Percentiles rank a stretch among this genome's conserved stretches.
These are phyloP conservation scores for Colletotrichum sp. DNA, from an alignment of 2,329 filamentous ascomycete species.

Conservation along the genomic window DNA sequence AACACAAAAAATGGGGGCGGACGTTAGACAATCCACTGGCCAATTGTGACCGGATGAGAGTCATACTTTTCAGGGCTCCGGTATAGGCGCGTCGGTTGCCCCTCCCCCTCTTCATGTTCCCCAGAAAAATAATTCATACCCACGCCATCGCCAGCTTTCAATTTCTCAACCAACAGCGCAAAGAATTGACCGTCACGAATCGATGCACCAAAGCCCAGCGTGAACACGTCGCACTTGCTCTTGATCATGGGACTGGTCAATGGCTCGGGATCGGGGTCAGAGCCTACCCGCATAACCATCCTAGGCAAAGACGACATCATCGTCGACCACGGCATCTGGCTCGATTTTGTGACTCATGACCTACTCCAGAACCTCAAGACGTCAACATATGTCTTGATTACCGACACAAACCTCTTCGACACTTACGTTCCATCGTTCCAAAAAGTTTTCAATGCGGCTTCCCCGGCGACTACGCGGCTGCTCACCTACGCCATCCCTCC, in stretches of 20 bases:
- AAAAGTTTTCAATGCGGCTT: constrained; percentile 35
- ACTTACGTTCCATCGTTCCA: constrained; percentile 83
- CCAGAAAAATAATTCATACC: not conserved
- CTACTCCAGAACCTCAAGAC: constrained; percentile 78
- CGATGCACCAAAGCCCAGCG: not conserved
- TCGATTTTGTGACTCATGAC: constrained; percentile 79
- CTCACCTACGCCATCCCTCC: constrained; percentile 88
- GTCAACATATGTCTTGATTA: constrained; percentile 95
- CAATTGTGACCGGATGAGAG: not conserved
- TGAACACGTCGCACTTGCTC: not conserved
- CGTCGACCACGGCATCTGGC: constrained; percentile 90
- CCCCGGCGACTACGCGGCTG: constrained; percentile 63
- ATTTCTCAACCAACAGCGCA: not conserved
- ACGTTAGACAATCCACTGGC: not conserved
- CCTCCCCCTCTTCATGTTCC: not conserved
- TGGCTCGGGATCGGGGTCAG: constrained; percentile 20
- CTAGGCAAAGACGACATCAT: constrained; percentile 90
- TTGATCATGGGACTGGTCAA: constrained; percentile 19
- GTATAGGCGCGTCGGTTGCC: not conserved
- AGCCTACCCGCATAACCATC: constrained; percentile 73
- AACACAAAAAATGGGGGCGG: not conserved
- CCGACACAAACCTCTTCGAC: constrained; percentile 87
- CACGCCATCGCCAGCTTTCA: not conserved
- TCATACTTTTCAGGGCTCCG: not conserved
- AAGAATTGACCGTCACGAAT: not conserved